Evolutionary conservation across 441 rosid genomes (phyloP), one percentile per base, ranked within the genome.

Genomic region (Bruguiera hainesii): DNA sequence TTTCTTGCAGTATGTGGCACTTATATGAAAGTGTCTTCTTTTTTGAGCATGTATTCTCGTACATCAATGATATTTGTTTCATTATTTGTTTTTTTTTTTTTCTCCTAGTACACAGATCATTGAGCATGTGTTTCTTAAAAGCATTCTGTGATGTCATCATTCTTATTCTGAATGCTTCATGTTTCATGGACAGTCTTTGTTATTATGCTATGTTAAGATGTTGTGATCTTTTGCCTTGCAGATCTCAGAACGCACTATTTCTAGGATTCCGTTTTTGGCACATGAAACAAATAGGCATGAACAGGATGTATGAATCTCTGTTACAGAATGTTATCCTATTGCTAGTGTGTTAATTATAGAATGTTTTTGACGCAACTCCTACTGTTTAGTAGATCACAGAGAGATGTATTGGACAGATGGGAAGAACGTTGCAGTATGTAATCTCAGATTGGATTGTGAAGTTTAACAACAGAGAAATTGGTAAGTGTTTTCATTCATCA

Each of bases 271-370:
- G 39, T 82, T 67, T 65, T 15, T 67, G 63, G 85, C 87, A 25
- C 97, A 91, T 78, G 97, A 87, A 75, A 87, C 72, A 79, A 91
- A 91, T 75, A 87, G 81, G 60, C 88, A 87, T 77, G 99, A 89
- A 71, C 96, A 91, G 71, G 88, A 89, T 83, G 98, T 91, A 85
- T 68, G 87, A 35, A 70, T 21, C 64, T 61, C 23, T 70, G 26
- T 37, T 46, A 20, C 30, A n/a, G 42, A 29, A 29, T 73, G 26
- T 59, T 19, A 57, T 46, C 64, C 21, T 16, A 1, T 23, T 15
- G 8, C 11, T n/a, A 25, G 46, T 8, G 6, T 42, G n/a, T 16
- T 46, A 7, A 10, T 56, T 31, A 49, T 56, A 28, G 31, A 50
- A 23, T 25, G 48, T n/a, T 5, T 6, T 49, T 75, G 57, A 71